Percentiles rank a stretch among this genome's conserved stretches.
Conservation (phyloP, 2,329 filamentous ascomycete species). For the Colletotrichum noveboracense region DNA sequence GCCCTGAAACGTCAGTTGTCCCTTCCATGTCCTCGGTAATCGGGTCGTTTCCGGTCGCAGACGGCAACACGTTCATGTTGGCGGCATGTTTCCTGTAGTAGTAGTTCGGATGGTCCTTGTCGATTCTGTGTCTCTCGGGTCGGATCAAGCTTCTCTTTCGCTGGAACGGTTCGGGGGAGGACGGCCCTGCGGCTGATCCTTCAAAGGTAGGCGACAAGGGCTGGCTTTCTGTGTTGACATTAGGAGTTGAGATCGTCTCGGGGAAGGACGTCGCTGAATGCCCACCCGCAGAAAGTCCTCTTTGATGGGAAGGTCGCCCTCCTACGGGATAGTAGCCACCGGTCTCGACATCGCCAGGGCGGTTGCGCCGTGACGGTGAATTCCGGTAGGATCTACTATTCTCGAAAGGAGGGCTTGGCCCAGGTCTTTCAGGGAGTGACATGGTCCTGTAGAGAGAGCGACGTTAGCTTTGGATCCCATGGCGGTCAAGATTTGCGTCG, state of each 20-base stretch:
- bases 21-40: conserved; percentile 80
- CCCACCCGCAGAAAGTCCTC: conserved; percentile 58
- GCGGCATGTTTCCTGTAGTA: conserved; percentile 94
- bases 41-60: conserved; percentile 90
- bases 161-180: conserved; percentile 38
- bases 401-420: conserved; percentile 65
- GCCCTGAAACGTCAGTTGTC: conserved; percentile 59
- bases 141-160: conserved; percentile 89
- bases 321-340: conserved; percentile 55
- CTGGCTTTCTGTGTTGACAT: conserved; percentile 59
- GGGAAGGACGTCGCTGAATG: conserved; percentile 63
- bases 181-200: conserved; percentile 24
- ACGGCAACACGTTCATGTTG: conserved; percentile 89
- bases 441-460: conserved; percentile 47
- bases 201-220: conserved; percentile 58
- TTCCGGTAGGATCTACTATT: conserved; percentile 70
- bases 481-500: background rate
- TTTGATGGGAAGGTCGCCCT: conserved; percentile 51
- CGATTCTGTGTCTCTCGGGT: conserved; percentile 86
- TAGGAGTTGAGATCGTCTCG: conserved; percentile 61
- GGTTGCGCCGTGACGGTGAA: conserved; percentile 69
- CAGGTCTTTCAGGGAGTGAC: conserved; percentile 70
- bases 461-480: background rate
- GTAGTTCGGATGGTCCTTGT: conserved; percentile 90
- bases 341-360: conserved; percentile 74